A percentile compares a stretch with the other conserved stretches of the same genome.
Conservation (phyloP, 2,329 filamentous ascomycete species). For the Talaromyces funiculosus region DNA sequence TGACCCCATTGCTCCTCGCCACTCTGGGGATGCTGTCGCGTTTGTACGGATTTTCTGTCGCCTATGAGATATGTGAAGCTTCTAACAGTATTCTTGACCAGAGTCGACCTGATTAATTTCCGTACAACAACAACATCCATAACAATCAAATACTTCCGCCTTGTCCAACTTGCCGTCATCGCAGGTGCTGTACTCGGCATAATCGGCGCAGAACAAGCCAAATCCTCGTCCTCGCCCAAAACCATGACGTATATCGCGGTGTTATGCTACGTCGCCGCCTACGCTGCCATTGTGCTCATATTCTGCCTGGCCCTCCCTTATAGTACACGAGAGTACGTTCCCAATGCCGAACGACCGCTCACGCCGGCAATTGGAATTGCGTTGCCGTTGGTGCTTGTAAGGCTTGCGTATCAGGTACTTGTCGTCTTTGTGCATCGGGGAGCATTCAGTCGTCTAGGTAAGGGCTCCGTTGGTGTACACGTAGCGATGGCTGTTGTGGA, state of each 20-base stretch:
- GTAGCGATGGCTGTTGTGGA: neutral
- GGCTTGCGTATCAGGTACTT: neutral
- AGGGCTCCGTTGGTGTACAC: neutral
- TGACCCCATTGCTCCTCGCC: conserved; percentile 1
- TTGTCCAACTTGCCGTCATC: conserved; percentile 2
- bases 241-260: neutral
- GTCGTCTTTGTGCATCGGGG: conserved; percentile 3
- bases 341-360: neutral
- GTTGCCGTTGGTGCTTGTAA: neutral
- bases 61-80: neutral
- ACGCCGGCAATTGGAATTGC: neutral
- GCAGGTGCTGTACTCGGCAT: conserved; percentile 1
- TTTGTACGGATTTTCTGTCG: neutral
- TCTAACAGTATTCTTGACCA: neutral
- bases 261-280: conserved; percentile 1
- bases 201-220: neutral
- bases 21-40: neutral
- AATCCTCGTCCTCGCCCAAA: neutral
- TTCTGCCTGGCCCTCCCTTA: neutral
- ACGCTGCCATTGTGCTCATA: neutral
- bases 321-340: neutral
- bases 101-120: neutral
- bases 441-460: neutral
- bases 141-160: neutral
- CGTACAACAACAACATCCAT: neutral